Base-by-base conservation (phyloP, 805 yeast genomes). In the Candida michaelii region DNA sequence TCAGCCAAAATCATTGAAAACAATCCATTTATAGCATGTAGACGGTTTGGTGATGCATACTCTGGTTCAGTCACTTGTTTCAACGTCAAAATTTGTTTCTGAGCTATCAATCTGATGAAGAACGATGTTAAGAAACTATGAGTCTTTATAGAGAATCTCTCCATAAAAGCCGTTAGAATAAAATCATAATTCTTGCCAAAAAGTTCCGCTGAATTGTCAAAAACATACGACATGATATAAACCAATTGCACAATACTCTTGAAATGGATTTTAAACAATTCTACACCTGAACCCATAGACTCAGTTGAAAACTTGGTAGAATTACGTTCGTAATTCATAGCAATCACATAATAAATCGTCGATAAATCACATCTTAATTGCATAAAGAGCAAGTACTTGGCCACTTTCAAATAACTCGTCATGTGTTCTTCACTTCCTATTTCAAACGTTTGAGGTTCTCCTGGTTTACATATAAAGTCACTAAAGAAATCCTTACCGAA, bases 401-500 rank as follows among this genome's bases (percentile, higher is more conserved):
- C 47, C 5, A 69, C 74, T 47, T 69, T 69, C 39, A 68, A 40
- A 27, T 47, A 55, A 7, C 59, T 44, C 15, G 55, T 56, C 30
- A 65, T 63, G 45, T 60, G 63, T 34, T 59, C 63, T 12, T 15
- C 29, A 32, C 56, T 52, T n/a, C 41, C 44, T 5, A 47, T 44
- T 5, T 47, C 57, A 34, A 51, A 50, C 10, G 34, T 27, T 4
- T 41, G 55, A 9, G 34, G 47, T 30, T 42, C 51, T 25, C 64
- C 62, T 4, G 71, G 66, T 17, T 55, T 55, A 45, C 73, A 64
- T 24, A 70, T 59, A 30, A 53, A 57, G 32, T 65, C 72, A 30
- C 60, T 57, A 53, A 70, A 70, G 43, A 68, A 70, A 45, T 70
- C 73, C 37, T 63, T 65, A 3, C 74, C 74, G 49, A 69, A 70